phyloP scores from a whole-genome alignment of 306 rosid genomes.

The Pachyrhizus erosus region DNA sequence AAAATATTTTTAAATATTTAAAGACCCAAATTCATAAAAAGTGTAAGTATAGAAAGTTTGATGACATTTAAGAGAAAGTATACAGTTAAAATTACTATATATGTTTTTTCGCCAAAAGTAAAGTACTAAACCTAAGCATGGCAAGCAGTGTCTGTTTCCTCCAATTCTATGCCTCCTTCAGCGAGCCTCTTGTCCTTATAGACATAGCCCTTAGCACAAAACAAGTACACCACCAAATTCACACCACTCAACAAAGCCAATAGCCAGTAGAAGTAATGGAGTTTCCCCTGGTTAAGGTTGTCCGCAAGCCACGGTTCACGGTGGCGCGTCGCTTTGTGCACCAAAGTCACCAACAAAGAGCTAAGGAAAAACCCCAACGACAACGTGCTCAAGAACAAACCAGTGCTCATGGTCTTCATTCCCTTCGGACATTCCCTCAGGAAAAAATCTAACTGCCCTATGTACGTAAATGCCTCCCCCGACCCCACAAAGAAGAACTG shows the following conservation, averaged over 20 bases:
- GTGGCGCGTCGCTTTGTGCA: slow-evolving; percentile 60
- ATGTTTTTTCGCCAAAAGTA: no score
- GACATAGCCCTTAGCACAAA: slow-evolving; percentile 79
- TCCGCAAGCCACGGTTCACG: slow-evolving; percentile 77
- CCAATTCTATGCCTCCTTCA: slow-evolving; percentile 63
- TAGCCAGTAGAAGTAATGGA: slow-evolving; percentile 83
- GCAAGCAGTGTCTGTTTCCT: slow-evolving; percentile 49
- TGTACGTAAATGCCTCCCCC: slow-evolving; percentile 84
- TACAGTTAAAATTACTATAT: no score
- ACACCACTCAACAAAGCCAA: slow-evolving; percentile 68
- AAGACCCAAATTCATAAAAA: no score
- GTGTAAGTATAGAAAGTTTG: no score
- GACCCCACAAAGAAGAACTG: slow-evolving; percentile 92
- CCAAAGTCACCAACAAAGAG: slow-evolving; percentile 73
- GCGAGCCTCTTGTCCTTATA: slow-evolving; percentile 87
- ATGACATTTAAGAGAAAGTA: no score
- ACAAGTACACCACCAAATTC: slow-evolving; percentile 62
- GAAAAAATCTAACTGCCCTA: slow-evolving; percentile 86
- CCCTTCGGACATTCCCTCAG: slow-evolving; percentile 87
- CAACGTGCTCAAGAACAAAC: slow-evolving; percentile 77
- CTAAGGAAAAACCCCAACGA: slow-evolving; percentile 83
- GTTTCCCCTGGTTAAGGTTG: slow-evolving; percentile 76
- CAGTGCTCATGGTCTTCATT: slow-evolving; percentile 94
- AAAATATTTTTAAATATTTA: no score
- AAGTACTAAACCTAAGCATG: slow-evolving; percentile 45